phyloP scores from a whole-genome alignment of 1,284 basidiomycete genomes.

The Cutaneotrichosporon sp. region DNA sequence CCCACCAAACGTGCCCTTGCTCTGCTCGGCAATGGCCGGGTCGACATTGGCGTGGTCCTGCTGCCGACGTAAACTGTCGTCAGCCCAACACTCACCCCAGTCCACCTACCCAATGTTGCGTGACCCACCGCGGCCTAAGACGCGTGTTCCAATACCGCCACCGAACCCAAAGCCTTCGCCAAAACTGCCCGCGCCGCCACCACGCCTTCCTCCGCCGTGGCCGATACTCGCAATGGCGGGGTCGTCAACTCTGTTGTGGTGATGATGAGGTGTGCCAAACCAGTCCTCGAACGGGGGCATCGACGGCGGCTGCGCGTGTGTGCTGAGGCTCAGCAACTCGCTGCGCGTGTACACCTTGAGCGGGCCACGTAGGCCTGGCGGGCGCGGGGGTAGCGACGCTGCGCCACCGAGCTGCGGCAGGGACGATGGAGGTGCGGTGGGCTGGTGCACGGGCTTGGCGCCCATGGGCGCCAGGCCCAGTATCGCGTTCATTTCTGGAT shows the following conservation, averaged over 20 bases:
- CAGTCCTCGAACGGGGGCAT: conserved; percentile 14
- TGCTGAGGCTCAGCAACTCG: conserved; percentile 10
- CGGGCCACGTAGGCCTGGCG: conserved; percentile 3
- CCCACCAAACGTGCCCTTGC: conserved; percentile 12
- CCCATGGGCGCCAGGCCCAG: conserved; percentile 15
- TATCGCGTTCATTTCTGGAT: conserved; percentile 26
- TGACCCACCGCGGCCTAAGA: conserved; percentile 17
- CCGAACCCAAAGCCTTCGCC: conserved; percentile 45
- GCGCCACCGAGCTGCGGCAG: not conserved
- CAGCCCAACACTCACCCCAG: conserved; percentile 1
- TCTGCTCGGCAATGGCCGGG: conserved; percentile 18
- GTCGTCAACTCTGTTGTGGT: conserved; percentile 23
- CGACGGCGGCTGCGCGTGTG: conserved; percentile 4
- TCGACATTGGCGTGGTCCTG: conserved; percentile 13
- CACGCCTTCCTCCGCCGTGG: conserved; percentile 17
- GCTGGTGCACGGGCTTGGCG: not conserved
- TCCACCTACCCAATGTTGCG: conserved; percentile 34
- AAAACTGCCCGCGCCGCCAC: conserved; percentile 25
- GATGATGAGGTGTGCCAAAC: conserved; percentile 8
- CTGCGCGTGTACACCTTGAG: conserved; percentile 13
- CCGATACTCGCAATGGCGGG: conserved; percentile 42
- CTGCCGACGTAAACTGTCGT: conserved; percentile 8
- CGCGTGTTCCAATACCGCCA: conserved; percentile 37
- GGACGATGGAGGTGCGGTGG: not conserved
- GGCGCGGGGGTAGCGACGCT: not conserved